Evolutionary conservation across 2,329 filamentous ascomycete genomes (phyloP), one percentile per base, ranked within the genome.

Genomic region (Aspergillus piperis): DNA sequence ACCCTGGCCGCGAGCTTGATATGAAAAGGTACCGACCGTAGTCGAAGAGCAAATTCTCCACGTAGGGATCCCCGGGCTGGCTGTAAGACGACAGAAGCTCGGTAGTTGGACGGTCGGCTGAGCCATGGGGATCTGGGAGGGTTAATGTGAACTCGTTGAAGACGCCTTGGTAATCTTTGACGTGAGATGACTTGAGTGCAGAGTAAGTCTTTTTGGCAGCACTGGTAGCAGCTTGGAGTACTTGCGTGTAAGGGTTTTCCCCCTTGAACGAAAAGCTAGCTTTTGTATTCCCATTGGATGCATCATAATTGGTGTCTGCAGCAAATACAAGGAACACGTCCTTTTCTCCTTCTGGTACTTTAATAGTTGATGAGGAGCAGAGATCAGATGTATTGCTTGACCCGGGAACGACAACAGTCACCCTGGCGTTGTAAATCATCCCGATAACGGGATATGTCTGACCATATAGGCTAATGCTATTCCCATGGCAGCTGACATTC

Each of bases 21-120:
- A 87, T 82, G 57, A 86, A 79, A 0, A 86, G 75, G 54, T 86
- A 79, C 3, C 82, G 77, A 1, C 79, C 80, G 52, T 81, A 83
- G 62, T 84, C 80, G 58, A 86, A 85, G 1, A 84, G 72, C 0
- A 85, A 70, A 2, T 72, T 76, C 58, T 85, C 83, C 0, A 86
- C 67, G 51, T 78, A 85, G 0, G 84, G 83, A 53, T 86, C 78
- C 0, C 81, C 65, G 4, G 70, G 67, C 11, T 66, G 65, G 38
- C 70, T 65, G 38, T 79, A 77, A 15, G 64, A 64, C 3, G 68
- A 55, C 27, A 81, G 68, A 2, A 80, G 59, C 11, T 67, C 54
- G 3, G 72, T 67, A n/a, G 65, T 66, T 55, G 57, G 69, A 51
- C 54, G 70, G 30, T 27, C 50, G n/a, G 57, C 62, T 5, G 67